Conservation (phyloP, 2,329 filamentous ascomycete genomes). For the Aspergillus pseudoviridinutans region DNA sequence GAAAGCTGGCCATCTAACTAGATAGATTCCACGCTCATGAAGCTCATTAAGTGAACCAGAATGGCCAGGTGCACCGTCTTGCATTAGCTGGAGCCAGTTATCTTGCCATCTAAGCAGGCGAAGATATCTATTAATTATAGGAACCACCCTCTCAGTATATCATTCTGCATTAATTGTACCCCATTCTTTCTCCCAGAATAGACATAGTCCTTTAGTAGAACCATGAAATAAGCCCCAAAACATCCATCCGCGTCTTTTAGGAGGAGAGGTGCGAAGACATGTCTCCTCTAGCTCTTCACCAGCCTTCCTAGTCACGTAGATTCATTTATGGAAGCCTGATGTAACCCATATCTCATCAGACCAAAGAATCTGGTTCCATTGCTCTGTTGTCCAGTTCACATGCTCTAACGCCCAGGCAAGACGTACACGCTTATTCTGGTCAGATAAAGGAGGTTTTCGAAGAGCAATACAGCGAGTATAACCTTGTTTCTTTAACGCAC, state of each 20-base stretch:
- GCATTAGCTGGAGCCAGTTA: neutral
- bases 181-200: conserved; percentile 6
- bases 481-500: conserved; percentile 10
- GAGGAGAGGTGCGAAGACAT: conserved; percentile 2
- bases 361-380: conserved; percentile 7
- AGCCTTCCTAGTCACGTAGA: conserved; percentile 7
- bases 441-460: conserved; percentile 8
- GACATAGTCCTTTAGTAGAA: neutral
- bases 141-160: neutral
- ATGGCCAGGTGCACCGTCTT: neutral
- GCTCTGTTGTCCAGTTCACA: conserved; percentile 4
- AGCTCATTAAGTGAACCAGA: neutral
- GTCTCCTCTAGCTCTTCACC: conserved; percentile 10
- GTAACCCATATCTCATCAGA: conserved; percentile 10
- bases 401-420: conserved; percentile 8
- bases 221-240: conserved; percentile 4
- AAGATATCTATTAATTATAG: conserved; percentile 1
- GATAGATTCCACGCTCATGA: neutral
- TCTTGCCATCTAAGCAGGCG: neutral
- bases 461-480: conserved; percentile 11
- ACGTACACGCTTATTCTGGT: conserved; percentile 8
- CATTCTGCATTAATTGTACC: neutral
- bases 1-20: conserved; percentile 3
- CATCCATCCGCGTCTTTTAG: conserved; percentile 3
- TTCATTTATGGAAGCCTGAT: conserved; percentile 9